phyloP scores from a whole-genome alignment of 2,329 filamentous ascomycete species.

The Aspergillus fischeri region DNA sequence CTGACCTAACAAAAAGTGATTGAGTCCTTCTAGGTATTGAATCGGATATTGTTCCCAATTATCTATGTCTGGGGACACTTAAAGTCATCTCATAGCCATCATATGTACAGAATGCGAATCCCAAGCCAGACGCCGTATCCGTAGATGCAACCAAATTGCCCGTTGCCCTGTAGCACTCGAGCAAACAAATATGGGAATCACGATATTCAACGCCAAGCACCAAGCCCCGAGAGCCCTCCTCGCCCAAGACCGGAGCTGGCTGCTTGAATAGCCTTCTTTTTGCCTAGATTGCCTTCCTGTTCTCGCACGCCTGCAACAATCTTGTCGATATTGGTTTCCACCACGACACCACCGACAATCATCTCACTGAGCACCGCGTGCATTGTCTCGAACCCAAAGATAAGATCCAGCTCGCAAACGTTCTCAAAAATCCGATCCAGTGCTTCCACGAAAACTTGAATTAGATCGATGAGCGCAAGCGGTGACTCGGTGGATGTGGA shows the following conservation, averaged over 20 bases:
- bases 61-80: not conserved
- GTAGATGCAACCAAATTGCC: not conserved
- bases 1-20: not conserved
- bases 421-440: slow-evolving; percentile 96
- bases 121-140: not conserved
- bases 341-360: slow-evolving; percentile 90
- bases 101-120: not conserved
- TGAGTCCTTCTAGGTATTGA: not conserved
- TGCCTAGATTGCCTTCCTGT: slow-evolving; percentile 41
- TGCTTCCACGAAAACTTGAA: slow-evolving; percentile 96
- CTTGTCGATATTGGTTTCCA: slow-evolving; percentile 84
- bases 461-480: slow-evolving; percentile 89
- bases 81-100: not conserved
- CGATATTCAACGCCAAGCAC: slow-evolving; percentile 33
- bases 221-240: slow-evolving; percentile 35
- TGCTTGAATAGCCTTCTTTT: slow-evolving; percentile 42
- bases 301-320: slow-evolving; percentile 78
- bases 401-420: slow-evolving; percentile 95
- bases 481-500: slow-evolving; percentile 94
- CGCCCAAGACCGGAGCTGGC: slow-evolving; percentile 36
- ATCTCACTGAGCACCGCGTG: slow-evolving; percentile 89
- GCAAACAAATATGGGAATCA: not conserved
- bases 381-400: slow-evolving; percentile 97
- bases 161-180: not conserved
- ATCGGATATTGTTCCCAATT: not conserved